Base-by-base conservation (phyloP, 2,329 filamentous ascomycete species). In the Hypoxylon sp. region DNA sequence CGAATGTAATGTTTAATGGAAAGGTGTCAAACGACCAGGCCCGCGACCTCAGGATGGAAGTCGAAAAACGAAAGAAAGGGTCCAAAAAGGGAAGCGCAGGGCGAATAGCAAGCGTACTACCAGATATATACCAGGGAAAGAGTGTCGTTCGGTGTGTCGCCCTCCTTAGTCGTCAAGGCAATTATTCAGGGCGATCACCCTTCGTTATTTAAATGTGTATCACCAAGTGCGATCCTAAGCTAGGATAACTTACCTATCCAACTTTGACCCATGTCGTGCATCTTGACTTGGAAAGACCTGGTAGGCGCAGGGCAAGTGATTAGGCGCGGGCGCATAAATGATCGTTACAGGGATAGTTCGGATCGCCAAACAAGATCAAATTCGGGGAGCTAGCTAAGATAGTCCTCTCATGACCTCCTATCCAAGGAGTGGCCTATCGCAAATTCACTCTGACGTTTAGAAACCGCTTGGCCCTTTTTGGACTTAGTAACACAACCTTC, bases 291-390 rank as follows among this genome's bases (percentile, higher is more conserved):
- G 49, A 50, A 46, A 43, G 49, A 13, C 23, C 25, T 32, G 19
- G 49, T 46, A 46, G 32, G 51, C 36, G 46, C 46, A 64, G 43
- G 58, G 62, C 49, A 60, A 60, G 53, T 41, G 43, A 60, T 68
- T 69, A 71, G 68, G 68, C 68, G 68, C 66, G 65, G 63, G 68
- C 60, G 65, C 66, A 70, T 71, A 58, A 71, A 71, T 66, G 66
- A 71, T 71, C 65, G 58, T 60, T 53, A 46, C 63, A 64, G 57
- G 66, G 65, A 50, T 65, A 30, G 13, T 61, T 61, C 49, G 57
- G 66, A 69, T 43, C 63, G 38, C 63, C 53, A 64, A 21, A 58
- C 53, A 51, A 51, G 45, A 60, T 50, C 60, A 30, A 28, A 38
- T 63, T 60, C 45, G 43, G 30, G 19, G 19, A 57, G 28, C 36